phyloP scores from a whole-genome alignment of 2,329 filamentous ascomycete species.

The Rachicladosporium sp. region DNA sequence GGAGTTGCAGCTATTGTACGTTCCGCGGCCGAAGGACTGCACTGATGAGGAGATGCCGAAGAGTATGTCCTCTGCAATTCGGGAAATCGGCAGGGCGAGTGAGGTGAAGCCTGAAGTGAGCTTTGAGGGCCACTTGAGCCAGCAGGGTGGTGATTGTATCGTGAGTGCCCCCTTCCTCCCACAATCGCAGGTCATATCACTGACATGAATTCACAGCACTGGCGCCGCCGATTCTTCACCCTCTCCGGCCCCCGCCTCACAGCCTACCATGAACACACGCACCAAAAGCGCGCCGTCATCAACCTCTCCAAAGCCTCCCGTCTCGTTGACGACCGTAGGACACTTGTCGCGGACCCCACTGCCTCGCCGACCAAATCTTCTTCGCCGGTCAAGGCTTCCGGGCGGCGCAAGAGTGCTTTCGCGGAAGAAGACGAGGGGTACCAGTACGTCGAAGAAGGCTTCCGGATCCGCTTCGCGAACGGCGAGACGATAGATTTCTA shows the following conservation, averaged over 20 bases:
- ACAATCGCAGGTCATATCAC: not conserved
- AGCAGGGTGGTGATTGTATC: conserved; percentile 94
- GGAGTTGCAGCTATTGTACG: conserved; percentile 85
- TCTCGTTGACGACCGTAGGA: conserved; percentile 80
- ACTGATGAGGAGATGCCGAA: conserved; percentile 97
- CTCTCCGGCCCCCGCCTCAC: conserved; percentile 82
- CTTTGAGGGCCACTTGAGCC: conserved; percentile 82
- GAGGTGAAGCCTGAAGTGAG: conserved; percentile 53
- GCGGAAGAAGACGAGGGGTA: conserved; percentile 98
- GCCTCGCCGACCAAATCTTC: conserved; percentile 54
- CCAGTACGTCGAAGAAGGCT: conserved; percentile 98
- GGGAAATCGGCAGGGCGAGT: conserved; percentile 85
- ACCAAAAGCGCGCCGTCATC: conserved; percentile 91
- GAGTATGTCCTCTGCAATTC: conserved; percentile 94
- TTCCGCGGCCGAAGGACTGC: conserved; percentile 77
- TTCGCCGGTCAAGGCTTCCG: conserved; percentile 9
- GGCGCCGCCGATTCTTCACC: conserved; percentile 96
- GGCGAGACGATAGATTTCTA: conserved; percentile 98
- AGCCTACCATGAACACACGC: conserved; percentile 88
- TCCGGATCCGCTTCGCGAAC: conserved; percentile 96
- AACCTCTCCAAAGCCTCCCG: conserved; percentile 88
- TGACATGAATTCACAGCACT: conserved; percentile 50
- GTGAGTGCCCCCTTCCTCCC: conserved; percentile 45
- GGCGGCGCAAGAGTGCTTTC: conserved; percentile 81
- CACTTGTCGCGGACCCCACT: conserved; percentile 67